Evolutionary conservation across 164 flowering plant genomes (phyloP).

Genomic region (Tinospora cordifolia): DNA sequence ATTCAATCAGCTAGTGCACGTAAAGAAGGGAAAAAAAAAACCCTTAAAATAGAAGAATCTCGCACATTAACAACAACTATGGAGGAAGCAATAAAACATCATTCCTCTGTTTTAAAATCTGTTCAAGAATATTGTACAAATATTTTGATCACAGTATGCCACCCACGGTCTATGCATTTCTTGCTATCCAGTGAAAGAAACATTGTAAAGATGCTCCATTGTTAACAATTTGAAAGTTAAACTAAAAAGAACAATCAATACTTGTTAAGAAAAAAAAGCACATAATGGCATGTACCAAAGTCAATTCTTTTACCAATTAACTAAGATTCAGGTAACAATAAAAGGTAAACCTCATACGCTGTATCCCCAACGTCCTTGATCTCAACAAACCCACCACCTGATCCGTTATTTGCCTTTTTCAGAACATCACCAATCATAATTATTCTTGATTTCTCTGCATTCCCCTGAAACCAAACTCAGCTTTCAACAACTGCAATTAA

Average conservation of each 20-base stretch:
- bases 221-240: too few relatives aligned
- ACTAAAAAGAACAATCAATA: background rate
- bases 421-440: slow-evolving; percentile 85
- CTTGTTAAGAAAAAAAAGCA: background rate
- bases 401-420: slow-evolving; percentile 64
- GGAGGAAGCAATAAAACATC: too few relatives aligned
- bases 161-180: too few relatives aligned
- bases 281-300: background rate
- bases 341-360: slow-evolving; percentile 38
- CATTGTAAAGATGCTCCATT: too few relatives aligned
- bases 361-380: slow-evolving; percentile 61
- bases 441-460: slow-evolving; percentile 90
- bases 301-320: background rate
- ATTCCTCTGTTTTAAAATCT: background rate
- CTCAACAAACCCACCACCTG: slow-evolving; percentile 48
- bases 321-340: background rate
- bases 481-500: background rate
- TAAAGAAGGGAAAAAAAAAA: too few relatives aligned
- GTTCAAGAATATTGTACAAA: background rate
- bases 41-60: too few relatives aligned
- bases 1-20: too few relatives aligned
- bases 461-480: slow-evolving; percentile 40
- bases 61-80: too few relatives aligned
- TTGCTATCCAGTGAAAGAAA: too few relatives aligned
- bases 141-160: too few relatives aligned